Evolutionary conservation across 2,329 filamentous ascomycete genomes (phyloP).

Genomic region (Fusarium begoniae): DNA sequence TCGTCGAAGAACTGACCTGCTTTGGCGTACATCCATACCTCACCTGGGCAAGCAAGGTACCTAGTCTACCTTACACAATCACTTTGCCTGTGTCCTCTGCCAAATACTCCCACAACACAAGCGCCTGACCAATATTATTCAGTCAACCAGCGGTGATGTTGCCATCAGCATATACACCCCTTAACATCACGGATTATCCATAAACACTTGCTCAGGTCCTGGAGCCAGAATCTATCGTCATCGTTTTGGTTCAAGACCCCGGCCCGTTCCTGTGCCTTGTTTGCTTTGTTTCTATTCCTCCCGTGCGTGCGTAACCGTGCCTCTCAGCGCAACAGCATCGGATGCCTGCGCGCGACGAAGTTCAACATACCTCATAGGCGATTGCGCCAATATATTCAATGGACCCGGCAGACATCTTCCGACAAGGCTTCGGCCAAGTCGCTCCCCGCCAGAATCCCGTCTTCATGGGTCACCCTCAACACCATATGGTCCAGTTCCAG

Average conservation of each 20-base stretch:
- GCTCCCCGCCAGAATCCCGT: slow-evolving; percentile 50
- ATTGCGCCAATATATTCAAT: slow-evolving; percentile 49
- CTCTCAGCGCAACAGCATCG: slow-evolving; percentile 18
- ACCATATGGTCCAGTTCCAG: slow-evolving; percentile 37
- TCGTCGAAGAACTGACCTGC: slow-evolving; percentile 5
- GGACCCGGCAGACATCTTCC: slow-evolving; percentile 69
- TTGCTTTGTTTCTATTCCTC: slow-evolving; percentile 9
- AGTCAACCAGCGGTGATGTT: slow-evolving; percentile 2
- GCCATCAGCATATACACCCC: background rate
- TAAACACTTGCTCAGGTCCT: background rate
- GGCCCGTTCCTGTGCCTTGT: slow-evolving; percentile 12
- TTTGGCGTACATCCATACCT: slow-evolving; percentile 19
- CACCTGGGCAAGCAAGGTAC: background rate
- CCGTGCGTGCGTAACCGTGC: slow-evolving; percentile 22
- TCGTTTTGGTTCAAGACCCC: slow-evolving; percentile 7
- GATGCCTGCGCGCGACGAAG: slow-evolving; percentile 19
- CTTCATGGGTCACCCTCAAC: slow-evolving; percentile 42
- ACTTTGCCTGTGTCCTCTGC: background rate
- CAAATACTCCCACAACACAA: slow-evolving; percentile 15
- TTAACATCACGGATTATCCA: background rate
- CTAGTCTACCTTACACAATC: background rate
- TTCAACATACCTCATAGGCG: slow-evolving; percentile 4
- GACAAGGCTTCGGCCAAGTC: slow-evolving; percentile 62
- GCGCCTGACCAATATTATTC: slow-evolving; percentile 5
- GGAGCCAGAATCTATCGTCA: slow-evolving; percentile 4